These are phyloP conservation scores for Aspergillus avenaceus DNA, from an alignment of 495 filamentous ascomycete species.

Conservation along the genomic window DNA sequence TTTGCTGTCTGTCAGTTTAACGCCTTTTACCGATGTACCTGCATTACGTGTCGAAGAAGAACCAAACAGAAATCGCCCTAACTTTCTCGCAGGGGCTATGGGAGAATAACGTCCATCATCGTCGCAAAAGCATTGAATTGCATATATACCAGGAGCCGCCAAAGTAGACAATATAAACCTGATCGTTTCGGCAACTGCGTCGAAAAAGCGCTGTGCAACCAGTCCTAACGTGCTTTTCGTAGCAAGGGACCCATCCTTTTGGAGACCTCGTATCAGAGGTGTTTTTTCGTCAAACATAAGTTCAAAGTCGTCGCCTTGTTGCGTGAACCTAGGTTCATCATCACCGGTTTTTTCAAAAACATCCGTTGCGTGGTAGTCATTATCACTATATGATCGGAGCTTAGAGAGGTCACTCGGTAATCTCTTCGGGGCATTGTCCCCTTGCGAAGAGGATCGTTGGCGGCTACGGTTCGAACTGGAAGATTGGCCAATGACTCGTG, in stretches of 20 bases:
- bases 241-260: constrained; percentile 51
- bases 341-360: constrained; percentile 30
- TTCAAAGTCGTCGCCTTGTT: constrained; percentile 29
- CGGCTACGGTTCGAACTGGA: constrained; percentile 43
- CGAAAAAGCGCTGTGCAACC: constrained; percentile 42
- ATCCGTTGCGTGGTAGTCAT: constrained; percentile 34
- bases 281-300: constrained; percentile 60
- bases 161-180: constrained; percentile 74
- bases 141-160: constrained; percentile 71
- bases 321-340: constrained; percentile 19
- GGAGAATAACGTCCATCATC: constrained; percentile 75
- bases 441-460: constrained; percentile 63
- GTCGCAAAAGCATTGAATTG: constrained; percentile 76
- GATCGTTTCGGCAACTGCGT: constrained; percentile 61
- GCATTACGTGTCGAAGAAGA: constrained; percentile 19
- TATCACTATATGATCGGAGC: constrained; percentile 44
- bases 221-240: constrained; percentile 47
- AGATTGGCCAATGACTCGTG: constrained; percentile 71
- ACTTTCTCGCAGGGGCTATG: constrained; percentile 54
- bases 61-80: constrained; percentile 42
- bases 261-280: constrained; percentile 47
- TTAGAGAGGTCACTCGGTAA: constrained; percentile 41
- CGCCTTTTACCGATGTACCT: constrained; percentile 25
- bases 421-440: constrained; percentile 45
- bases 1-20: constrained; percentile 22